phyloP scores from a whole-genome alignment of 371 early-diverging fungal genomes.

The Cokeromyces recurvatus region DNA sequence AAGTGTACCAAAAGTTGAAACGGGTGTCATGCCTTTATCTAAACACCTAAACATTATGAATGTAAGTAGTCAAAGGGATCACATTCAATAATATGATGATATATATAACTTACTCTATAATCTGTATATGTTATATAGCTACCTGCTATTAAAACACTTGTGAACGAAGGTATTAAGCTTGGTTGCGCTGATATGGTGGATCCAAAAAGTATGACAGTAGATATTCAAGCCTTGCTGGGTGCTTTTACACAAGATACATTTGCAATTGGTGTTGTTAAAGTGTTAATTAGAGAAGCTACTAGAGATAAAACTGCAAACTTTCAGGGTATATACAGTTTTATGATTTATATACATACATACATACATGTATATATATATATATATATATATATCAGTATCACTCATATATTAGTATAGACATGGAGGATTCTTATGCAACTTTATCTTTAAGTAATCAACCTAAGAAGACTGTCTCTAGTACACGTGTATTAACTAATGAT shows the following conservation, averaged over 20 bases:
- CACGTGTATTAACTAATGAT: constrained; percentile 40
- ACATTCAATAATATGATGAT: too few species aligned
- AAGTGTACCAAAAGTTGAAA: constrained; percentile 33
- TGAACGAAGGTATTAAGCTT: constrained; percentile 35
- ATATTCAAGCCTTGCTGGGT: constrained; percentile 30
- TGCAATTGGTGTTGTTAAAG: constrained; percentile 36
- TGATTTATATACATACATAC: too few species aligned
- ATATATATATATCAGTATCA: too few species aligned
- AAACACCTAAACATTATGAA: constrained; percentile 43
- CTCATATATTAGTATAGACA: constrained; percentile 16
- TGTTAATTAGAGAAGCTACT: constrained; percentile 27
- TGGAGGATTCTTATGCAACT: constrained; percentile 39
- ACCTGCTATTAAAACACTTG: constrained; percentile 32
- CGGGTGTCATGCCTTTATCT: constrained; percentile 39
- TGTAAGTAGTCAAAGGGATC: too few species aligned
- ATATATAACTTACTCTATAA: too few species aligned
- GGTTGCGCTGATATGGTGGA: constrained; percentile 39
- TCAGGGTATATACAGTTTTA: constrained; percentile 17
- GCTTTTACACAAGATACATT: constrained; percentile 25
- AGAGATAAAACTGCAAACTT: constrained; percentile 15
- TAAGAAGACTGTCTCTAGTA: constrained; percentile 25
- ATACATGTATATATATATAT: too few species aligned
- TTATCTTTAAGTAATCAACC: constrained; percentile 36
- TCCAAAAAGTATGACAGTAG: constrained; percentile 41
- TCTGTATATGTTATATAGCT: constrained; percentile 24